These are phyloP conservation scores for Ilyonectria destructans DNA, from an alignment of 2,329 filamentous ascomycete genomes.

Conservation along the genomic window DNA sequence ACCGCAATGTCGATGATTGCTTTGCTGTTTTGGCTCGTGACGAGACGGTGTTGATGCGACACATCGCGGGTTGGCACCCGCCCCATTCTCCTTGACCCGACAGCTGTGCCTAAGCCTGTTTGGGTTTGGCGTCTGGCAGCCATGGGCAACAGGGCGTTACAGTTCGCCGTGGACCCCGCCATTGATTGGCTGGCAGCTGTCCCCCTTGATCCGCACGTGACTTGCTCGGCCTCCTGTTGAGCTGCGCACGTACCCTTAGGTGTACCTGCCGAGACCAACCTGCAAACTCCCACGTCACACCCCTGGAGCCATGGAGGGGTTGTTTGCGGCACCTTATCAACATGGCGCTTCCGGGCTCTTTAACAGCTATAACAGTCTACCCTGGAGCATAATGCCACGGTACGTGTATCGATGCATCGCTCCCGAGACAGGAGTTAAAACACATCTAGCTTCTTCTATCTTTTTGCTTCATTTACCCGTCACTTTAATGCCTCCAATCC, in stretches of 20 bases:
- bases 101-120: slow-evolving; percentile 43
- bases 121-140: slow-evolving; percentile 48
- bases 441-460: not conserved
- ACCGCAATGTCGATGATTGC: slow-evolving; percentile 47
- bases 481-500: not conserved
- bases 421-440: not conserved
- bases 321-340: slow-evolving; percentile 1
- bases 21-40: slow-evolving; percentile 49
- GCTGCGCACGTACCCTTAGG: not conserved
- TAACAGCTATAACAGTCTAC: not conserved
- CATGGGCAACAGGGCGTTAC: slow-evolving; percentile 52
- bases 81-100: slow-evolving; percentile 49
- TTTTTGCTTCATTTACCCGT: not conserved
- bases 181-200: slow-evolving; percentile 33
- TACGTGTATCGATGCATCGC: not conserved
- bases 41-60: slow-evolving; percentile 50
- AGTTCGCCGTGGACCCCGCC: slow-evolving; percentile 40
- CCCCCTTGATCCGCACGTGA: slow-evolving; percentile 38
- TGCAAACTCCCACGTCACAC: slow-evolving; percentile 29
- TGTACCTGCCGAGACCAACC: slow-evolving; percentile 19
- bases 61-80: slow-evolving; percentile 39
- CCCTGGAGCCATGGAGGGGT: slow-evolving; percentile 9
- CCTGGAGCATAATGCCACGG: not conserved
- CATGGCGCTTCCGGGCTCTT: too few species aligned
- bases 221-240: not conserved